Base-by-base conservation (phyloP, 495 filamentous ascomycete species). In the Cetradonia linearis region DNA sequence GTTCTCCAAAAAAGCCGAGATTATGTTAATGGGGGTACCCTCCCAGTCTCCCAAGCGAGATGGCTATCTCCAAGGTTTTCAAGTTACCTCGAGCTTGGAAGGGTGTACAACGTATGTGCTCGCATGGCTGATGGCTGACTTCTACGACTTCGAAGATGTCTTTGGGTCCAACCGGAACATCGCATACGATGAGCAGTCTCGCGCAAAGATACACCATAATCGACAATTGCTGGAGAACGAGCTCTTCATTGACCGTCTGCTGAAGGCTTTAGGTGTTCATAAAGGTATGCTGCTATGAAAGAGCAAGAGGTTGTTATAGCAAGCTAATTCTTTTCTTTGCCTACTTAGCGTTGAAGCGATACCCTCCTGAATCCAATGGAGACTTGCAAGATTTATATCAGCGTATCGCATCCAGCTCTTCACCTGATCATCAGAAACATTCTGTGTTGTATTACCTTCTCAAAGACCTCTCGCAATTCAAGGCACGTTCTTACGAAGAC, bases 381-480 rank as follows among this genome's bases (percentile, higher is more conserved):
- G 81, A 83, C 59, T 77, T 91, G 33, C 80, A 79, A 65, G 77
- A 76, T 36, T 78, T 91, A 1, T 79, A 89, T 69, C 70, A 78
- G 31, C 77, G 81, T 38, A 85, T 93, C 59, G 77, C 82, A 61
- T 76, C 72, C 47, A 78, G 76, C 25, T 76, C 74, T 40, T 76
- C 83, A 54, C 78, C 85, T 28, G 73, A 82, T 48, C 84, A 87
- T 70, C 82, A 88, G 68, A 88, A 90, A 70, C 81, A 88, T 65
- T 86, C 86, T 13, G 76, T 90, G 49, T 73, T 93, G 58, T 91
- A 85, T 73, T 93, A 93, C 72, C 73, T 93, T 58, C 78, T 91
- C 14, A 85, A 87, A 65, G 87, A 91, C 69, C 78, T 83, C 70
- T 83, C 83, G 65, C 74, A 76, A 44, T 66, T 77, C 8, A 73